Base-by-base conservation (phyloP, 2,329 filamentous ascomycete species). In the Metarhizium album region DNA sequence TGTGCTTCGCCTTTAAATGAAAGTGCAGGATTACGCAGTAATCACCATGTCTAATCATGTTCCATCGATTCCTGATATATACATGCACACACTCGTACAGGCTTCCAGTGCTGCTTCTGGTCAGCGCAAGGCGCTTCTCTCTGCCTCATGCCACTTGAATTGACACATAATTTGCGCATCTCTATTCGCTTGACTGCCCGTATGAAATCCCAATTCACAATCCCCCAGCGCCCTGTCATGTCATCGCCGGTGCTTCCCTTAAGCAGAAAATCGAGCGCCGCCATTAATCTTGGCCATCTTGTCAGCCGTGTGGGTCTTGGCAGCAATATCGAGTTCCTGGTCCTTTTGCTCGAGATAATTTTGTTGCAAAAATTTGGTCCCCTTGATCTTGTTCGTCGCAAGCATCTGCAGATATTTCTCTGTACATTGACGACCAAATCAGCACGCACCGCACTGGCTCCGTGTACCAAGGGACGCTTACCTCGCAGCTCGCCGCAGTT, bases 401-500 rank as follows among this genome's bases (percentile, higher is more conserved):
- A 93, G 72, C 59, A 91, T 73, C 68, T 89, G 78, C 56, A 93
- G 76, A 65, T 91, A 93, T 64, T 84, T 81, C 67, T 90, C 86
- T 90, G 20, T 14, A 65, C 42, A 49, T 35, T 14, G n/a, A 27
- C 45, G 35, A n/a, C n/a, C n/a, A 45, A 16, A 49, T 58, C 48
- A 58, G 54, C 31, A 20, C n/a, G 4, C 24, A 9, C n/a, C n/a
- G 14, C 20, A 29, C 3, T n/a, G 23, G 23, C 2, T 23, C 14
- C n/a, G 27, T 14, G 16, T 13, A 7, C 31, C 16, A 24, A 20
- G 11, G 35, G 24, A 2, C 31, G 35, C 53, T 53, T 67, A 93
- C 87, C 87, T 85, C 87, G 78, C 70, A 91, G 68, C 62, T 79
- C 74, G 58, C 86, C 87, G 69, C 87, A 93, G 73, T 91, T 93